Conservation (phyloP, 345 rosid genomes). For the Populus pruinosa region DNA sequence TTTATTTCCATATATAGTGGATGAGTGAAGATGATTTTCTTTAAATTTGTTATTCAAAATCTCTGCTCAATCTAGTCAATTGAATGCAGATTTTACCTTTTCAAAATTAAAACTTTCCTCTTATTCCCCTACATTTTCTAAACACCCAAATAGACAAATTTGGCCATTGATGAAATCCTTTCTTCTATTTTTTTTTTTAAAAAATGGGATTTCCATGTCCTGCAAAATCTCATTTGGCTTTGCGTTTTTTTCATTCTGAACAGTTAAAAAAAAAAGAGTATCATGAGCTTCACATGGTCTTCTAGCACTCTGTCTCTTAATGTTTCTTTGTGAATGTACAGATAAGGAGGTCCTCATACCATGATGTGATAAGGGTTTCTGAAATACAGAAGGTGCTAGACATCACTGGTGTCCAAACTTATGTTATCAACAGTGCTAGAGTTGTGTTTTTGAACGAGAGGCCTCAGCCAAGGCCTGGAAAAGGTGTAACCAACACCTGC, state of each 20-base stretch:
- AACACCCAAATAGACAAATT: not conserved
- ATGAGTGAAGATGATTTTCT: not conserved
- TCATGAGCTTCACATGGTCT: not conserved
- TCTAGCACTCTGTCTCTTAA: not conserved
- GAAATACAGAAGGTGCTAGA: slow-evolving; percentile 61
- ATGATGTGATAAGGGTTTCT: slow-evolving; percentile 64
- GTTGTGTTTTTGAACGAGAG: slow-evolving; percentile 64
- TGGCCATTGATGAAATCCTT: not conserved
- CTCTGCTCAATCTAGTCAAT: not conserved
- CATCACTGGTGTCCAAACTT: slow-evolving; percentile 60
- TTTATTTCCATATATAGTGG: not conserved
- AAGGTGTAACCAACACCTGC: slow-evolving; percentile 65
- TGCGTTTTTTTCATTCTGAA: slow-evolving; percentile 10
- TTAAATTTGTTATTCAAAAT: not conserved
- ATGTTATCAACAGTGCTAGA: slow-evolving; percentile 64
- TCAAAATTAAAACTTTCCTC: not conserved
- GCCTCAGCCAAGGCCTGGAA: slow-evolving; percentile 65
- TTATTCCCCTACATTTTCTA: not conserved
- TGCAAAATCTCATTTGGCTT: not conserved
- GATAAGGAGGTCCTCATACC: slow-evolving; percentile 76
- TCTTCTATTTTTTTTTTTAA: not conserved
- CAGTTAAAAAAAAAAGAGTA: not conserved
- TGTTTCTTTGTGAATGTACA: slow-evolving; percentile 16
- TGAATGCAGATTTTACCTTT: not conserved
- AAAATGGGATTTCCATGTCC: not conserved